Evolutionary conservation across 2,329 filamentous ascomycete species (phyloP).

Genomic region (Pseudogymnoascus sp.): DNA sequence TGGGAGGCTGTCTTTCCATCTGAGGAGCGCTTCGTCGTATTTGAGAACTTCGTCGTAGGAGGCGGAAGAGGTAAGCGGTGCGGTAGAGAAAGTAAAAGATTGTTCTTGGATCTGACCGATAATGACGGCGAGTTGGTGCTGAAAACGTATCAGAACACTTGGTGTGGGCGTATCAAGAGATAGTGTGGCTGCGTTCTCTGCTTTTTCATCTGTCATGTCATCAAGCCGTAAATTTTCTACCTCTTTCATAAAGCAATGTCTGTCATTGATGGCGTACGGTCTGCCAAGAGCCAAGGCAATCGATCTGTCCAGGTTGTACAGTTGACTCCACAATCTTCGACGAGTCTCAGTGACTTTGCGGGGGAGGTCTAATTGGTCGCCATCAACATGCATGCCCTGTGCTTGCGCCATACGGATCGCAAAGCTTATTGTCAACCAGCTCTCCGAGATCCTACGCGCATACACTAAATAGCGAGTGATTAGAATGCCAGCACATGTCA

Average conservation of each 20-base stretch:
- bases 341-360: constrained; percentile 32
- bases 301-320: constrained; percentile 35
- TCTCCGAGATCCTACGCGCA: constrained; percentile 32
- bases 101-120: constrained; percentile 35
- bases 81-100: constrained; percentile 29
- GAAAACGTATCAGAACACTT: constrained; percentile 28
- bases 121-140: constrained; percentile 30
- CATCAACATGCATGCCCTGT: constrained; percentile 38
- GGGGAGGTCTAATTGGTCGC: constrained; percentile 32
- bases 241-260: constrained; percentile 33
- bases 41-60: constrained; percentile 33
- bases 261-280: constrained; percentile 33
- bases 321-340: constrained; percentile 33
- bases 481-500: constrained; percentile 34
- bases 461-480: constrained; percentile 36
- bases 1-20: constrained; percentile 30
- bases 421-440: constrained; percentile 36
- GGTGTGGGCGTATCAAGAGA: constrained; percentile 30
- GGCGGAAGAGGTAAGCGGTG: constrained; percentile 21
- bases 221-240: constrained; percentile 35
- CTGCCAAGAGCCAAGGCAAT: constrained; percentile 35
- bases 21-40: constrained; percentile 29
- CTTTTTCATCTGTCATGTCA: constrained; percentile 29
- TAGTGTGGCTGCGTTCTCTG: constrained; percentile 18
- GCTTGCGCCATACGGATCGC: constrained; percentile 38